Percentiles rank a stretch among this genome's conserved stretches.
These are phyloP conservation scores for Rhizopus sp. DNA, from an alignment of 371 early-diverging fungal species.

Conservation along the genomic window DNA sequence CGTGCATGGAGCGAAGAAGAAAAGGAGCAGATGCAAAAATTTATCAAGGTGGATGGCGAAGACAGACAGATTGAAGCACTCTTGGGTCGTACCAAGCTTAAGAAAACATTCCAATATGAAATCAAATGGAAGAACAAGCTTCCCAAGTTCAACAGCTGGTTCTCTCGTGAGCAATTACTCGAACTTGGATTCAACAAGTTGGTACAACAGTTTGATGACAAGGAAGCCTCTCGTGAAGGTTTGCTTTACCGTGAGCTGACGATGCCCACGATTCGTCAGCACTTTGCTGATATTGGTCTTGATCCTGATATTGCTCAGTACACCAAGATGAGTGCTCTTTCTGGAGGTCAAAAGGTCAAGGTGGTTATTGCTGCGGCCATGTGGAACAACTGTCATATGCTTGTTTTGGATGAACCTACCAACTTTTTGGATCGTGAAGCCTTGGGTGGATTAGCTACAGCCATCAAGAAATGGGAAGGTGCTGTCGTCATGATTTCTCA, in stretches of 20 bases:
- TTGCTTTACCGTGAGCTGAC: conserved; percentile 66
- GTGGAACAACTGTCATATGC: conserved; percentile 84
- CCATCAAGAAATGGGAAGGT: conserved; percentile 81
- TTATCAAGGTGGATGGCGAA: conserved; percentile 58
- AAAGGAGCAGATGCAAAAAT: conserved; percentile 61
- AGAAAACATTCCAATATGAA: conserved; percentile 84
- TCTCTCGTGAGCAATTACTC: conserved; percentile 69
- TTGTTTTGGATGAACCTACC: conserved; percentile 85
- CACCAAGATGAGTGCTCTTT: conserved; percentile 70
- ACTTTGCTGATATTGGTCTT: conserved; percentile 72
- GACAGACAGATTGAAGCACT: conserved; percentile 63
- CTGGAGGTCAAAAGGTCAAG: conserved; percentile 90
- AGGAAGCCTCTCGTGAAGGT: conserved; percentile 80
- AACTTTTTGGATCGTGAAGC: conserved; percentile 90
- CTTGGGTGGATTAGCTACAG: conserved; percentile 81
- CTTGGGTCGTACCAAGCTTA: conserved; percentile 76
- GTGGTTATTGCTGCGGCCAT: conserved; percentile 84
- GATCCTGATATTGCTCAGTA: conserved; percentile 78
- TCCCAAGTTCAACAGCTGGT: conserved; percentile 73
- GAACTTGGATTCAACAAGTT: conserved; percentile 77
- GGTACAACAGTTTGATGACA: conserved; percentile 79
- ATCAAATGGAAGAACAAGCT: conserved; percentile 74
- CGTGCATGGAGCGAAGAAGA: conserved; percentile 73
- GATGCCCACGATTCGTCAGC: conserved; percentile 69
- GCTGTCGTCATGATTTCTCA: conserved; percentile 90